Percentiles rank a stretch among this genome's conserved stretches.
These are phyloP conservation scores for Russula sp. DNA, from an alignment of 768 basidiomycete genomes.

Conservation along the genomic window DNA sequence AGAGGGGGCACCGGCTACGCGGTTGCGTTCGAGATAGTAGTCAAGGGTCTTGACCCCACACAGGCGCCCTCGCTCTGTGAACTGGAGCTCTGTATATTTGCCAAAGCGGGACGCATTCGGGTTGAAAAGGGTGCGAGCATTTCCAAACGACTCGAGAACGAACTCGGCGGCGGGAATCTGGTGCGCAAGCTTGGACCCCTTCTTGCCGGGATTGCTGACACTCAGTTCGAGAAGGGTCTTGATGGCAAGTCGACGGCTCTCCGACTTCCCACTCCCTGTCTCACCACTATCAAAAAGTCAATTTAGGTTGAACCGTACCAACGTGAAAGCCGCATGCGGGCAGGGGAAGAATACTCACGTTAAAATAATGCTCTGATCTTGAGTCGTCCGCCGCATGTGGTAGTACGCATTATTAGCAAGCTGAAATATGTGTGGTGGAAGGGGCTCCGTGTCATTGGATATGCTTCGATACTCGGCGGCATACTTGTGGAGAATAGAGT, in stretches of 20 bases:
- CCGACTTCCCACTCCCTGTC: constrained; percentile 90
- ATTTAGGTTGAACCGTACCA: not conserved
- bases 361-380: constrained; percentile 87
- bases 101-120: constrained; percentile 95
- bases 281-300: constrained; percentile 56
- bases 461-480: constrained; percentile 80
- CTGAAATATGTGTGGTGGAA: constrained; percentile 88
- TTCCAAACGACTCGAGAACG: constrained; percentile 91
- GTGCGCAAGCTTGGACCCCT: constrained; percentile 77
- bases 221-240: constrained; percentile 89
- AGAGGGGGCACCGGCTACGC: constrained; percentile 79
- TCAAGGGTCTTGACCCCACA: constrained; percentile 91
- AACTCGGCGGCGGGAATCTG: constrained; percentile 93
- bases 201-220: constrained; percentile 85
- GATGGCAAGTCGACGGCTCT: constrained; percentile 82
- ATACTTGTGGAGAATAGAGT: constrained; percentile 79
- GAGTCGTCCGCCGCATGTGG: constrained; percentile 88
- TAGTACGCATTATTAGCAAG: constrained; percentile 89
- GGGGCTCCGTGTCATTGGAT: constrained; percentile 46
- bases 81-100: constrained; percentile 97
- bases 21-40: constrained; percentile 89
- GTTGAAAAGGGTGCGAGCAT: constrained; percentile 86
- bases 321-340: not conserved
- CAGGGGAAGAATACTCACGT: constrained; percentile 43
- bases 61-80: constrained; percentile 84